These are phyloP conservation scores for Madurella fahalii DNA, from an alignment of 2,329 filamentous ascomycete species.

Conservation along the genomic window DNA sequence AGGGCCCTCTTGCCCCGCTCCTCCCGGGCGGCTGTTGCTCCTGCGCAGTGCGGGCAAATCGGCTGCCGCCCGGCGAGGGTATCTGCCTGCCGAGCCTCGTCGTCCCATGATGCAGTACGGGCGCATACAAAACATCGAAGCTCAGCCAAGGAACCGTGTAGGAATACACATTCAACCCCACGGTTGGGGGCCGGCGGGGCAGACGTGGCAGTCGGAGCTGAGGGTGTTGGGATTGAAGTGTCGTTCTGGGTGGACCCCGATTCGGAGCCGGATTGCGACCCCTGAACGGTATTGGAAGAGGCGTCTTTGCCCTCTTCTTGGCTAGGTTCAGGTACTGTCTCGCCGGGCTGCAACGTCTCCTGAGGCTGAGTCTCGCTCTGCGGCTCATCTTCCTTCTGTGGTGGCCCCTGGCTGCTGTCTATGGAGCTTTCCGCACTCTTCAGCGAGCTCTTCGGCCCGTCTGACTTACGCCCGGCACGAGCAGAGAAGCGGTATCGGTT, in stretches of 20 bases:
- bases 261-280: constrained; percentile 1
- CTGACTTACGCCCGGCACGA: constrained; percentile 20
- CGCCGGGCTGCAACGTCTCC: background rate
- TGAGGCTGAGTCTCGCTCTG: background rate
- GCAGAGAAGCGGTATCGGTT: constrained; percentile 56
- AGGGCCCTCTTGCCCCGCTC: constrained; percentile 64
- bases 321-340: background rate
- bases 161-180: constrained; percentile 63
- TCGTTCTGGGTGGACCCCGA: background rate
- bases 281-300: background rate
- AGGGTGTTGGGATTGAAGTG: constrained; percentile 6
- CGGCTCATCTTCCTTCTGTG: constrained; percentile 7
- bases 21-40: constrained; percentile 57
- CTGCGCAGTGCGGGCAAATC: constrained; percentile 61
- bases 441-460: constrained; percentile 1
- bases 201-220: constrained; percentile 6
- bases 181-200: constrained; percentile 30
- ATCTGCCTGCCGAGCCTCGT: constrained; percentile 49
- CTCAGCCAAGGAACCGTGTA: constrained; percentile 64
- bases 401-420: background rate
- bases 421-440: constrained; percentile 12
- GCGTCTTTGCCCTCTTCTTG: background rate
- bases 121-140: constrained; percentile 62
- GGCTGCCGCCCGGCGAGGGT: constrained; percentile 63
- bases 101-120: constrained; percentile 56